These are phyloP conservation scores for Corynascus novoguineensis DNA, from an alignment of 495 filamentous ascomycete species.

Conservation along the genomic window DNA sequence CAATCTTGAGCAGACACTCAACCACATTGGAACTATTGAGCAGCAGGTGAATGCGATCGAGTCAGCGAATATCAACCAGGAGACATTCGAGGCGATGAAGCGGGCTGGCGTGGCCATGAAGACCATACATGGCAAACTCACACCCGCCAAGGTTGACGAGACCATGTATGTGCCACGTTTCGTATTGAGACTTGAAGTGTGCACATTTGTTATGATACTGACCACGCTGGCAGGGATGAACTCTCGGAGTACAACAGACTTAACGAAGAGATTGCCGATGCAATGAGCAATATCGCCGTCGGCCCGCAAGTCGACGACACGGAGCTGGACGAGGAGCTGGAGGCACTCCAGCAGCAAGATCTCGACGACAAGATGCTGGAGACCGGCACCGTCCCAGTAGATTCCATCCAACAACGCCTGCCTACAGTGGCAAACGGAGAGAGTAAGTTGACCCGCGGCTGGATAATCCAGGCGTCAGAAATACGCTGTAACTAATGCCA, in stretches of 20 bases:
- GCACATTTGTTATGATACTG: slow-evolving; percentile 12
- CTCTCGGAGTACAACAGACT: slow-evolving; percentile 87
- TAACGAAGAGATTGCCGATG: slow-evolving; percentile 83
- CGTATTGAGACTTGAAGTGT: neutral
- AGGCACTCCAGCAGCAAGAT: slow-evolving; percentile 73
- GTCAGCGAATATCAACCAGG: slow-evolving; percentile 95
- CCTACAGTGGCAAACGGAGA: slow-evolving; percentile 66
- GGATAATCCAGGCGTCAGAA: neutral
- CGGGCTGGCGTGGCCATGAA: slow-evolving; percentile 83
- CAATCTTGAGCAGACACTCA: slow-evolving; percentile 80
- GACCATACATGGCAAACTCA: slow-evolving; percentile 83
- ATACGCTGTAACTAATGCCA: slow-evolving; percentile 25
- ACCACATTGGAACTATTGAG: slow-evolving; percentile 86
- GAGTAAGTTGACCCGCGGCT: slow-evolving; percentile 49
- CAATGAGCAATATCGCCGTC: slow-evolving; percentile 67
- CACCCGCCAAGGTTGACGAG: slow-evolving; percentile 85
- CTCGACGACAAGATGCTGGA: slow-evolving; percentile 92
- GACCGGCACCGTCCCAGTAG: slow-evolving; percentile 67
- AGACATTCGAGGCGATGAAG: slow-evolving; percentile 93
- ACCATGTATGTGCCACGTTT: slow-evolving; percentile 68
- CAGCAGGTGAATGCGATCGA: slow-evolving; percentile 96
- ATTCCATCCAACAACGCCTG: slow-evolving; percentile 65
- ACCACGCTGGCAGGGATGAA: slow-evolving; percentile 63
- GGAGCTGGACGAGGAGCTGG: slow-evolving; percentile 76
- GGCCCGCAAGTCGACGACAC: slow-evolving; percentile 75